phyloP scores from a whole-genome alignment of 2,329 filamentous ascomycete species.

The Chaetomium globosum region DNA sequence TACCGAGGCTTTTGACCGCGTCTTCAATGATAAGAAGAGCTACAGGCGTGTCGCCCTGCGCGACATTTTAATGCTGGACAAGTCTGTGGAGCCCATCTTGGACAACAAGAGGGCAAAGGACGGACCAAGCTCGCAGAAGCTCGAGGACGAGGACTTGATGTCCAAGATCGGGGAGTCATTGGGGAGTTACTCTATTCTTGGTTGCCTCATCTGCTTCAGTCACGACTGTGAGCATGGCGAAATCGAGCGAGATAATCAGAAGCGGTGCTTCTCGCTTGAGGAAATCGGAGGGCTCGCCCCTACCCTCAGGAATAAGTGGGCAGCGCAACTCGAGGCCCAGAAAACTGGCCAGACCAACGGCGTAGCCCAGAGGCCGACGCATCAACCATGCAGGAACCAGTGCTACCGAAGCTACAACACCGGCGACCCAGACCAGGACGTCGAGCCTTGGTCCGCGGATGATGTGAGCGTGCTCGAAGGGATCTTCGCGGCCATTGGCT shows the following conservation, averaged over 20 bases:
- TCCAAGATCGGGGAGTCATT: constrained; percentile 52
- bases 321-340: constrained; percentile 36
- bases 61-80: constrained; percentile 57
- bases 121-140: constrained; percentile 42
- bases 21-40: constrained; percentile 50
- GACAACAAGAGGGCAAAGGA: constrained; percentile 56
- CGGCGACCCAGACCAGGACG: constrained; percentile 41
- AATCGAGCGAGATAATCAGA: constrained; percentile 57
- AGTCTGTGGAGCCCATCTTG: constrained; percentile 56
- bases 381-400: constrained; percentile 45
- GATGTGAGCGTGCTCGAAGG: constrained; percentile 54
- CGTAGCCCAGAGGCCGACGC: constrained; percentile 21
- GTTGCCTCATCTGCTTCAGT: constrained; percentile 62
- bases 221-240: constrained; percentile 65
- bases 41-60: constrained; percentile 47
- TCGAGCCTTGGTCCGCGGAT: constrained; percentile 52
- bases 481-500: constrained; percentile 49
- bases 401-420: constrained; percentile 48
- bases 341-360: constrained; percentile 15
- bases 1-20: constrained; percentile 58
- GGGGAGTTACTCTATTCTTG: constrained; percentile 58
- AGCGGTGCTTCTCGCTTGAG: constrained; percentile 57
- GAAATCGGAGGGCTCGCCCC: constrained; percentile 44
- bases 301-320: constrained; percentile 40
- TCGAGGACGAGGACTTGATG: constrained; percentile 44